Evolutionary conservation across 116 monocot species (phyloP).

Genomic region (Dioscorea cayenensis): DNA sequence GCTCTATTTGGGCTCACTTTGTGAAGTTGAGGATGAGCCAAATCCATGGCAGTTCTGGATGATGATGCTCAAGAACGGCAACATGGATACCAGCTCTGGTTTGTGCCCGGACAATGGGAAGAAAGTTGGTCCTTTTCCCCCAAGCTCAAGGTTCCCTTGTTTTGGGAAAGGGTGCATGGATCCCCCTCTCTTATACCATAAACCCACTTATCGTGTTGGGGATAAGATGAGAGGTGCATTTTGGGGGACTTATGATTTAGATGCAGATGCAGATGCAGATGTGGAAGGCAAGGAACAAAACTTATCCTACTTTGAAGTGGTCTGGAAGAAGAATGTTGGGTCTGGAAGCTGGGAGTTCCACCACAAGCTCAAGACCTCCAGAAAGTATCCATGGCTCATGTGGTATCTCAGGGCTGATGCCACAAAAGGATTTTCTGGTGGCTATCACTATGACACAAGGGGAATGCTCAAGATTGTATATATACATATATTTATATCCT

Average conservation of each 20-base stretch:
- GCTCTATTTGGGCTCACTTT: slow-evolving; percentile 61
- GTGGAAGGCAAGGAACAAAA: not conserved
- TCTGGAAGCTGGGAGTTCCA: slow-evolving; percentile 32
- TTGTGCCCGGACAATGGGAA: slow-evolving; percentile 66
- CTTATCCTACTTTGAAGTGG: slow-evolving; percentile 40
- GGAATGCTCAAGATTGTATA: slow-evolving; percentile 35
- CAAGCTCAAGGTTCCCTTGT: slow-evolving; percentile 58
- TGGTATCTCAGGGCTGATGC: slow-evolving; percentile 43
- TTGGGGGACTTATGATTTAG: slow-evolving; percentile 65
- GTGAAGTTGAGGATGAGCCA: slow-evolving; percentile 39
- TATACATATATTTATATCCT: no score
- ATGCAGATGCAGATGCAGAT: slow-evolving; percentile 39
- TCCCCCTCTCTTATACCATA: slow-evolving; percentile 59
- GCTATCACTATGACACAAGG: slow-evolving; percentile 43
- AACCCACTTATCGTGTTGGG: slow-evolving; percentile 27
- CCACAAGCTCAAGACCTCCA: slow-evolving; percentile 31
- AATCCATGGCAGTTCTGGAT: slow-evolving; percentile 90
- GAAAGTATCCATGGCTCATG: slow-evolving; percentile 52
- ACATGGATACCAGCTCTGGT: slow-evolving; percentile 58
- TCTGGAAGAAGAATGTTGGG: slow-evolving; percentile 23
- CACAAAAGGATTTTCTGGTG: slow-evolving; percentile 39
- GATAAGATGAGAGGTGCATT: slow-evolving; percentile 34
- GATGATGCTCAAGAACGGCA: slow-evolving; percentile 95
- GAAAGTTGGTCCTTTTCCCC: slow-evolving; percentile 54
- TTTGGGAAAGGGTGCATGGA: slow-evolving; percentile 84